Evolutionary conservation across 352 stramenopile genomes (phyloP).

Genomic region (Pythium chondricola): DNA sequence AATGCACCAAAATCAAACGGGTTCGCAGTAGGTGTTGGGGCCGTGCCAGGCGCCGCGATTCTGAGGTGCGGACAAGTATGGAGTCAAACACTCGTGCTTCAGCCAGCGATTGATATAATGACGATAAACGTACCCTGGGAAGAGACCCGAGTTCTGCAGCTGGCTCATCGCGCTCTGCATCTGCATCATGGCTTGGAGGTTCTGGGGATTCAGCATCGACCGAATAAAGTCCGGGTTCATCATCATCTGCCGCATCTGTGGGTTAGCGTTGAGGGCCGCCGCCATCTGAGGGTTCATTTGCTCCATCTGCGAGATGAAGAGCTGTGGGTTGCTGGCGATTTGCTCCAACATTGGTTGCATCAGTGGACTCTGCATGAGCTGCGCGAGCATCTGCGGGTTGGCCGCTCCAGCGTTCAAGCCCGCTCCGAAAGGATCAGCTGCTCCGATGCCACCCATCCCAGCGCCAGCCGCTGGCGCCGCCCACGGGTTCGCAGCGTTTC

Average conservation of each 20-base stretch:
- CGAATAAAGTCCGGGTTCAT: constrained; percentile 82
- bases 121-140: constrained; percentile 47
- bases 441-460: constrained; percentile 12
- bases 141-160: constrained; percentile 55
- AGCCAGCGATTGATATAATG: no score
- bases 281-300: constrained; percentile 88
- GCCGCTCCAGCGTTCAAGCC: constrained; percentile 19
- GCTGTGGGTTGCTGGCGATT: constrained; percentile 72
- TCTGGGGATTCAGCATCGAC: constrained; percentile 86
- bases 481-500: constrained; percentile 49
- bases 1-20: constrained; percentile 42
- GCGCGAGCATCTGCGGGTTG: constrained; percentile 72
- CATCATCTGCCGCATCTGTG: constrained; percentile 87
- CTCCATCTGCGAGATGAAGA: constrained; percentile 82
- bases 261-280: constrained; percentile 81
- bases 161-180: constrained; percentile 88
- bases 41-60: constrained; percentile 2
- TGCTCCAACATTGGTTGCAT: constrained; percentile 81
- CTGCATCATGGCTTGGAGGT: constrained; percentile 89
- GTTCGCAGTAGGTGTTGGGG: constrained; percentile 25
- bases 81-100: constrained; percentile 36
- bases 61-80: constrained; percentile 4
- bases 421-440: constrained; percentile 7
- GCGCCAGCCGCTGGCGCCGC: constrained; percentile 3
- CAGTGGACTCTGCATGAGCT: constrained; percentile 84